Evolutionary conservation across 2,329 filamentous ascomycete species (phyloP).

Genomic region (Scortechinia acanthostroma): DNA sequence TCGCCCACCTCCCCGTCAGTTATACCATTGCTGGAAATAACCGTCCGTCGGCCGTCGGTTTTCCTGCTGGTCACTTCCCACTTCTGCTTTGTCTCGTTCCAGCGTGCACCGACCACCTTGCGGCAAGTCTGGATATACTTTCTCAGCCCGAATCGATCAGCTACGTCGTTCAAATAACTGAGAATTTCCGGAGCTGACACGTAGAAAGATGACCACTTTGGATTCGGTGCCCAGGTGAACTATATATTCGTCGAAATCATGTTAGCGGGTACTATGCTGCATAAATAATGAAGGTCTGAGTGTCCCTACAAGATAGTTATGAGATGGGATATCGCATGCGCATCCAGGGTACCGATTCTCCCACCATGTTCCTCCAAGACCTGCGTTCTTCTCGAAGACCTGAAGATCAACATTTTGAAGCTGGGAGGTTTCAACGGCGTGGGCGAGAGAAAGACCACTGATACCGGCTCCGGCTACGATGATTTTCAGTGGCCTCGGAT

Average conservation of each 20-base stretch:
- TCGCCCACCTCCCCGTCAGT: no score
- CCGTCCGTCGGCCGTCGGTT: no score
- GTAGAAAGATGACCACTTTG: neutral
- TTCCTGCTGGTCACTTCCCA: no score
- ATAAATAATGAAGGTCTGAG: neutral
- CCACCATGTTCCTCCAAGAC: constrained; percentile 7
- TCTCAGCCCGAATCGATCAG: neutral
- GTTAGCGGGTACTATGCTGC: neutral
- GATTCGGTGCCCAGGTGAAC: neutral
- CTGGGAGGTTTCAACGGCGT: no score
- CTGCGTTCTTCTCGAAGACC: constrained; percentile 4
- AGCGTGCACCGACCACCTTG: no score
- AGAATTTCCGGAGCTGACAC: no score
- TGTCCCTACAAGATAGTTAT: constrained; percentile 10
- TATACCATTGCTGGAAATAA: no score
- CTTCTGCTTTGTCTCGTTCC: no score
- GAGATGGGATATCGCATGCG: constrained; percentile 11
- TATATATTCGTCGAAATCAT: neutral
- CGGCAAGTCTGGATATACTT: neutral
- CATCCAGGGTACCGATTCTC: constrained; percentile 11
- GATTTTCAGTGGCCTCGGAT: no score
- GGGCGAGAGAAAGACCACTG: no score
- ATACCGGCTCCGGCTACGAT: no score
- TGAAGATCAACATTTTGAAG: constrained; percentile 10
- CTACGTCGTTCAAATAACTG: neutral